Base-by-base conservation (phyloP, 768 basidiomycete species). In the Trametes sanguinea region DNA sequence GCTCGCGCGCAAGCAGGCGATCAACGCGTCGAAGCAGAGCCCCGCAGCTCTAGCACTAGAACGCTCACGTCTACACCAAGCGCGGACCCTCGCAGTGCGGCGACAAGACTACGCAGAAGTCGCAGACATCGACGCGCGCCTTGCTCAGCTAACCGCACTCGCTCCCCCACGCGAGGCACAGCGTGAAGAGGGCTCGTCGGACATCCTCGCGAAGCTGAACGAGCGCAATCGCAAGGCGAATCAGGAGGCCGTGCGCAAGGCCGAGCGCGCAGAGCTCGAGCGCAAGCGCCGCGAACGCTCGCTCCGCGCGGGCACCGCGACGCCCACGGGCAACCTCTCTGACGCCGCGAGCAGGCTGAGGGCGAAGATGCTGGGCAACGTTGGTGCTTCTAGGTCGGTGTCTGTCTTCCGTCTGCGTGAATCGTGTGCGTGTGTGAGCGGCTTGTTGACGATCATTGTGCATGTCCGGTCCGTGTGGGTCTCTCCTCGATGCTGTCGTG, bases 161-260 rank as follows among this genome's bases (percentile, higher is more conserved):
- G 56, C 62, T 7, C 61, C 68, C 3, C 37, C 51, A 27, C 48
- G 33, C 39, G 66, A 67, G 22, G 22, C 58, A 11, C 47, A 32
- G 29, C 65, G 57, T 22, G 68, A 65, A 30, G 64, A 64, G 45
- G 68, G 69, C 40, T 74, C 73, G n/a, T 52, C 59, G 10, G 84
- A 91, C 64, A 75, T 84, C 69, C 80, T 96, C 29, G 85, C 90
- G 14, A 85, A 78, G 70, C 87, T 98, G 56, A 98, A 96, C 71
- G 93, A 95, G 76, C 85, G 94, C 58, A 98, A 98, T 73, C 83
- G 91, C 58, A 88, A 84, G 71, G 88, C 89, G 33, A 96, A 96
- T 60, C 65, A 85, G 66, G 96, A 95, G 69, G 84, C 85, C 3
- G 84, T 94, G 54, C 81, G 91, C 61, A 85, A 83, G 65, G 89